Conservation (phyloP, 192 early-diverging fungal genomes). For the Helicostylum pulchrum region DNA sequence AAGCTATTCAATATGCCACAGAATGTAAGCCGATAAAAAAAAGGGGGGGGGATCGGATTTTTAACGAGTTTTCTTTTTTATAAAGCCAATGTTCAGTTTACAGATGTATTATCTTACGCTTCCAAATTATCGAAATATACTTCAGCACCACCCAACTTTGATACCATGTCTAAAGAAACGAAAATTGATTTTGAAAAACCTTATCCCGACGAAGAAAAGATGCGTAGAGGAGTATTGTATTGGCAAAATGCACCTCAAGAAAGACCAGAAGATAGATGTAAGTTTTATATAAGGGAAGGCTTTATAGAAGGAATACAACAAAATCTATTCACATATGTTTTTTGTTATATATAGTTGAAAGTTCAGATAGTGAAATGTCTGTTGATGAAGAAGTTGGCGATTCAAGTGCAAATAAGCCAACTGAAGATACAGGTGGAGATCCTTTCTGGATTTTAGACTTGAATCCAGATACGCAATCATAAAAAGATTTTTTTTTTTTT, state of each 20-base stretch:
- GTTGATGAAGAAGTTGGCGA: slow-evolving; percentile 27
- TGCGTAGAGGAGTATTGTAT: slow-evolving; percentile 48
- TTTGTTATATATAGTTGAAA: slow-evolving; percentile 23
- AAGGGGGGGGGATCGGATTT: not conserved
- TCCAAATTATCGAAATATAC: slow-evolving; percentile 50
- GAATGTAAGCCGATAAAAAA: slow-evolving; percentile 19
- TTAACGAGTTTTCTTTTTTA: not conserved
- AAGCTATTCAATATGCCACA: slow-evolving; percentile 29
- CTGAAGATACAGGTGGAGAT: slow-evolving; percentile 25
- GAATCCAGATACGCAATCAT: slow-evolving; percentile 39
- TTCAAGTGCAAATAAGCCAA: slow-evolving; percentile 11
- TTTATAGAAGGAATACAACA: not conserved
- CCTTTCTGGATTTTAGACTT: slow-evolving; percentile 39
- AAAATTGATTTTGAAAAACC: slow-evolving; percentile 50
- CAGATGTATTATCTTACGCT: slow-evolving; percentile 49
- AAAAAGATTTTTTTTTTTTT: not conserved
- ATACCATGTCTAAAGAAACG: slow-evolving; percentile 33
- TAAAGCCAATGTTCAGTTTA: slow-evolving; percentile 40
- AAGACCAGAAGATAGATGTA: slow-evolving; percentile 32
- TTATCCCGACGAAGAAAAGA: slow-evolving; percentile 52
- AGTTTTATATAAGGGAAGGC: not conserved
- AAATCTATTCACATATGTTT: not conserved
- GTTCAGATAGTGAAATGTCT: slow-evolving; percentile 31
- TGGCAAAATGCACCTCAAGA: slow-evolving; percentile 45
- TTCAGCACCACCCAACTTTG: slow-evolving; percentile 53